These are phyloP conservation scores for Torulaspora gathmanii DNA, from an alignment of 805 yeast genomes.

Conservation along the genomic window DNA sequence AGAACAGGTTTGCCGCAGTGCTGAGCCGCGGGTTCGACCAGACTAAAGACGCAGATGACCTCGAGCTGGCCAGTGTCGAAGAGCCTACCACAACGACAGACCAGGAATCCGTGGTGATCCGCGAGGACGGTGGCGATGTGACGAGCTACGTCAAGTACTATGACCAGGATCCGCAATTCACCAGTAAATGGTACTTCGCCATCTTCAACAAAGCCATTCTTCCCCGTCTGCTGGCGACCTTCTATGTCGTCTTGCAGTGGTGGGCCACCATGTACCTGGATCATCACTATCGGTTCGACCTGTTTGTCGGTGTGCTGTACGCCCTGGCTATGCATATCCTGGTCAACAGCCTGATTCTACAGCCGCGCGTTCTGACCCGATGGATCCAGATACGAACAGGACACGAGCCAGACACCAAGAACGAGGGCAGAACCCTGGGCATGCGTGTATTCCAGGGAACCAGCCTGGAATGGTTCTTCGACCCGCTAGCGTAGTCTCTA, in stretches of 20 bases:
- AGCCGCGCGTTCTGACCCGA: slow-evolving; percentile 32
- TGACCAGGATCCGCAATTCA: slow-evolving; percentile 11
- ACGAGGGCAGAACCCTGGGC: slow-evolving; percentile 52
- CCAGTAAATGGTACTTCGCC: slow-evolving; percentile 23
- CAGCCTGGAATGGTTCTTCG: slow-evolving; percentile 48
- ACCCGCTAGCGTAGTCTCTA: slow-evolving; percentile 41
- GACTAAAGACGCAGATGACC: slow-evolving; percentile 1
- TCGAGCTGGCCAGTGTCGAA: slow-evolving; percentile 2
- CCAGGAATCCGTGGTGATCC: background rate
- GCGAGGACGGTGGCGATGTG: slow-evolving; percentile 1
- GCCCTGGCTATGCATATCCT: slow-evolving; percentile 43
- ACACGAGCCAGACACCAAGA: slow-evolving; percentile 38
- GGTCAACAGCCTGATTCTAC: slow-evolving; percentile 39
- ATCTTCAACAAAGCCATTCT: slow-evolving; percentile 26
- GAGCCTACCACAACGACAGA: background rate
- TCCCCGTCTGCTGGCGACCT: slow-evolving; percentile 36
- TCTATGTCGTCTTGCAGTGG: slow-evolving; percentile 56
- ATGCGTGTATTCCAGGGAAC: slow-evolving; percentile 57
- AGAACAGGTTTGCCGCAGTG: slow-evolving; percentile 19
- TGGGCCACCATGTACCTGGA: slow-evolving; percentile 72
- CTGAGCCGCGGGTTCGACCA: background rate
- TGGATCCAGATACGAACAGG: slow-evolving; percentile 35
- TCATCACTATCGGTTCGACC: slow-evolving; percentile 66
- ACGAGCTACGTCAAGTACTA: slow-evolving; percentile 12
- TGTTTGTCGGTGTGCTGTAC: slow-evolving; percentile 52